phyloP scores from a whole-genome alignment of 2,329 filamentous ascomycete genomes.

The Drechmeria coniospora region DNA sequence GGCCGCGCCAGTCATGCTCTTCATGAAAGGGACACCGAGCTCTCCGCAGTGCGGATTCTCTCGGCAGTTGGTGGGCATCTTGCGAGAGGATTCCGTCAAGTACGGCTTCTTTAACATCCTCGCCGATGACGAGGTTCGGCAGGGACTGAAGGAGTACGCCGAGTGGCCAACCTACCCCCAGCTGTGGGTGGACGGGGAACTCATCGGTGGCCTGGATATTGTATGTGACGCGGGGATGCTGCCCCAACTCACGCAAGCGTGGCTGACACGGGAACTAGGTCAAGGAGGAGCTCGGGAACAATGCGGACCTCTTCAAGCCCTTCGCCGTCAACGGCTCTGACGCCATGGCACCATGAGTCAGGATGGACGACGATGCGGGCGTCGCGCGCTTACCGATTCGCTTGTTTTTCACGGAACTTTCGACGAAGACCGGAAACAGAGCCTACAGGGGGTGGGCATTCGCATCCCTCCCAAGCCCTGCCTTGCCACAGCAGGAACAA shows the following conservation, averaged over 20 bases:
- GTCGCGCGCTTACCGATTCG: no score
- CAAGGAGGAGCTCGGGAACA: slow-evolving; percentile 79
- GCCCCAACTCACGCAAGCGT: no score
- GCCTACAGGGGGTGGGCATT: no score
- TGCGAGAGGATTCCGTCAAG: slow-evolving; percentile 80
- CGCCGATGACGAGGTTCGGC: slow-evolving; percentile 90
- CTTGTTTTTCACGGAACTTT: no score
- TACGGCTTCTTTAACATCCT: slow-evolving; percentile 99
- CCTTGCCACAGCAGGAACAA: no score
- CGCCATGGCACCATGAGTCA: no score
- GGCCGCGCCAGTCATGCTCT: slow-evolving; percentile 93
- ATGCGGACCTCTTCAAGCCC: slow-evolving; percentile 66
- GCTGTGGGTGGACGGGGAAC: slow-evolving; percentile 77
- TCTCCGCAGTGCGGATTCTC: slow-evolving; percentile 87
- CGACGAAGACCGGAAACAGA: no score
- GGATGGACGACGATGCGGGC: no score
- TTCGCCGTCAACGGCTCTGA: slow-evolving; percentile 42
- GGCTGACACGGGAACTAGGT: slow-evolving; percentile 40
- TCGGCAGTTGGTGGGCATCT: slow-evolving; percentile 68
- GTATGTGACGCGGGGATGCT: slow-evolving; percentile 39
- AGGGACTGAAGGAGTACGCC: slow-evolving; percentile 92
- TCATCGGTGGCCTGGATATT: slow-evolving; percentile 90
- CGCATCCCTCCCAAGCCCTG: no score
- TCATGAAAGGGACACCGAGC: slow-evolving; percentile 93
- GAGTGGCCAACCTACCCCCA: slow-evolving; percentile 98